phyloP scores from a whole-genome alignment of 192 early-diverging fungal genomes.

The Umbelopsis isabellina region DNA sequence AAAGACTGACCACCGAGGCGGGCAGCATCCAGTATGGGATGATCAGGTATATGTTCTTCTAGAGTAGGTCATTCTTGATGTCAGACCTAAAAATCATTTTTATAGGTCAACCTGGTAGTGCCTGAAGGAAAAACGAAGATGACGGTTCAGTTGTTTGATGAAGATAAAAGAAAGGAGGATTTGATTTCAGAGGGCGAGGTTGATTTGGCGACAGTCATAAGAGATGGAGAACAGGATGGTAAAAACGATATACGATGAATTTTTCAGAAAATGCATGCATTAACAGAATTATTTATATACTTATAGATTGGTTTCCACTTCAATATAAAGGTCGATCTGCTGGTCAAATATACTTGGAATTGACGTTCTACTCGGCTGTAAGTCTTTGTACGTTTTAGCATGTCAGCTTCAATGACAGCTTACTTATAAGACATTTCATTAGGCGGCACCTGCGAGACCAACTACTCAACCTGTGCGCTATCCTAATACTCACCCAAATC shows the following conservation, averaged over 20 bases:
- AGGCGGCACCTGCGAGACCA: slow-evolving; percentile 28
- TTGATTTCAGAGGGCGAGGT: slow-evolving; percentile 56
- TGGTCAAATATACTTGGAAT: slow-evolving; percentile 57
- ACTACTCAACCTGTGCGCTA: slow-evolving; percentile 34
- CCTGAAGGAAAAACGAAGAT: slow-evolving; percentile 50
- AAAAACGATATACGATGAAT: neutral
- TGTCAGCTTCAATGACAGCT: neutral
- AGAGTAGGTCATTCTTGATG: neutral
- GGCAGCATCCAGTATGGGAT: slow-evolving; percentile 60
- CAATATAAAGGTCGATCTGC: slow-evolving; percentile 44
- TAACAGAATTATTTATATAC: neutral
- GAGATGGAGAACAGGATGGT: slow-evolving; percentile 60
- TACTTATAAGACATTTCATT: slow-evolving; percentile 6
- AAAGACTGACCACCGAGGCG: slow-evolving; percentile 57
- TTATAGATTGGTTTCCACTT: slow-evolving; percentile 53
- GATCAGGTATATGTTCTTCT: slow-evolving; percentile 47
- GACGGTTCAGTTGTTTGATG: slow-evolving; percentile 50
- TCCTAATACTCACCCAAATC: slow-evolving; percentile 13
- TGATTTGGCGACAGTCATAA: slow-evolving; percentile 53
- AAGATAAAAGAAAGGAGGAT: slow-evolving; percentile 55
- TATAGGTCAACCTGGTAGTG: slow-evolving; percentile 47
- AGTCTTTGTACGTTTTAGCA: slow-evolving; percentile 11
- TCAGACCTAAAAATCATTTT: neutral
- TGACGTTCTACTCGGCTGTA: slow-evolving; percentile 59
- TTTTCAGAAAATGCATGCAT: neutral